Evolutionary conservation across 2,329 filamentous ascomycete species (phyloP), one percentile per base, ranked within the genome.

Genomic region (Cladophialophora exuberans): DNA sequence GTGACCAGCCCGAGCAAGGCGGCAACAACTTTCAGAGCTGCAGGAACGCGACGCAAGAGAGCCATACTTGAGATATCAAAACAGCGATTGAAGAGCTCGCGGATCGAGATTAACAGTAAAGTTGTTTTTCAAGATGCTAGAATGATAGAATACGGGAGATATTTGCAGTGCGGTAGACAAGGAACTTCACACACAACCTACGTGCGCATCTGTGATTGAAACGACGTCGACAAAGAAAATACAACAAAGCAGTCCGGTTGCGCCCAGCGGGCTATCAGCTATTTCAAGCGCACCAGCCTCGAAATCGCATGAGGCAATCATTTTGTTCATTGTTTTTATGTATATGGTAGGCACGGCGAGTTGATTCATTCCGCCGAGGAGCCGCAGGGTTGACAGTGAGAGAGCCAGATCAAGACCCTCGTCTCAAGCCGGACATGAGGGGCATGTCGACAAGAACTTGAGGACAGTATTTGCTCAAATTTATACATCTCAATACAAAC

Each of bases 221-320:
- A 13, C 17, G 39, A 55, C 47, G 10, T 42, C 39, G 13, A 42
- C 39, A 42, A 59, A 59, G 51, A 48, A 15, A 6, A 31, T 26
- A 36, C 17, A 15, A 59, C 52, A 59, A 59, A 44, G 52, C 26
- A 28, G 33, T 28, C 48, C 31, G 48, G 23, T 41, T 59, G 56
- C 56, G 25, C 52, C 30, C 18, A 23, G 28, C 20, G 13, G 10
- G 38, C 10, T 15, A 6, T 9, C 17, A 18, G 9, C 13, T 49
- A 39, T 51, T 51, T 49, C 22, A 7, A n/a, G 22, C 22, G 6
- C 13, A 10, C 26, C 18, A 25, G 22, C 20, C 22, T 26, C 39
- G n/a, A n/a, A n/a, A n/a, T n/a, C n/a, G n/a, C n/a, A n/a, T n/a
- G n/a, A n/a, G n/a, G n/a, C n/a, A n/a, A n/a, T n/a, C 39, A 42